Evolutionary conservation across 2,329 filamentous ascomycete genomes (phyloP).

Genomic region (Penicillium sp.): DNA sequence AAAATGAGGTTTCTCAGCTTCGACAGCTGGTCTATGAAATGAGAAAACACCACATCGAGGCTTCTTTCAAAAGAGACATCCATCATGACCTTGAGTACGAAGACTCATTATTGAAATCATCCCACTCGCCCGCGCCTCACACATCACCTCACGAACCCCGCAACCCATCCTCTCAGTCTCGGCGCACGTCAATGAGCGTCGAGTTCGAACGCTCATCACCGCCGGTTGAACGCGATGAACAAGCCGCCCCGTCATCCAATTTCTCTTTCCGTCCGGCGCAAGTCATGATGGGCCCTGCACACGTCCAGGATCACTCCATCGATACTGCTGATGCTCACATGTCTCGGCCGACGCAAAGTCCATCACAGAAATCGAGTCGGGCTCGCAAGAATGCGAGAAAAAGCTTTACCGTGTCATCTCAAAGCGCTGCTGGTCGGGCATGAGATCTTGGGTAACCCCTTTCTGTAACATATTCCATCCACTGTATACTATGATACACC

Average conservation of each 20-base stretch:
- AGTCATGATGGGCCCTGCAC: background rate
- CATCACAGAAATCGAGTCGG: background rate
- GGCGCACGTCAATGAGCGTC: slow-evolving; percentile 4
- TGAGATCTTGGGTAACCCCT: background rate
- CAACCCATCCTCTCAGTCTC: background rate
- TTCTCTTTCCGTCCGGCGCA: background rate
- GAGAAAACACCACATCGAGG: slow-evolving; percentile 15
- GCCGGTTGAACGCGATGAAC: slow-evolving; percentile 2
- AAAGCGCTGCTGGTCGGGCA: background rate
- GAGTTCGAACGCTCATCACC: slow-evolving; percentile 13
- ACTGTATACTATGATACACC: slow-evolving; percentile 14
- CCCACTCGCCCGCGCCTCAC: background rate
- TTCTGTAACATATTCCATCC: background rate
- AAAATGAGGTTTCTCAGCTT: slow-evolving; percentile 26
- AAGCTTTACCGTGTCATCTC: background rate
- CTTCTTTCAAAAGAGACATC: slow-evolving; percentile 6
- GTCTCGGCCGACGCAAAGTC: background rate
- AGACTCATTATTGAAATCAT: slow-evolving; percentile 6
- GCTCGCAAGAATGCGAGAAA: background rate
- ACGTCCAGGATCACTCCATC: background rate
- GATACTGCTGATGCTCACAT: background rate
- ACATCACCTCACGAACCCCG: background rate
- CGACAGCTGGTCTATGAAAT: slow-evolving; percentile 26
- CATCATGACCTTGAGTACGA: slow-evolving; percentile 4
- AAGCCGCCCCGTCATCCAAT: background rate